Evolutionary conservation across 352 stramenopile species (phyloP), one percentile per base, ranked within the genome.

Genomic region (Phytophthora rubi): DNA sequence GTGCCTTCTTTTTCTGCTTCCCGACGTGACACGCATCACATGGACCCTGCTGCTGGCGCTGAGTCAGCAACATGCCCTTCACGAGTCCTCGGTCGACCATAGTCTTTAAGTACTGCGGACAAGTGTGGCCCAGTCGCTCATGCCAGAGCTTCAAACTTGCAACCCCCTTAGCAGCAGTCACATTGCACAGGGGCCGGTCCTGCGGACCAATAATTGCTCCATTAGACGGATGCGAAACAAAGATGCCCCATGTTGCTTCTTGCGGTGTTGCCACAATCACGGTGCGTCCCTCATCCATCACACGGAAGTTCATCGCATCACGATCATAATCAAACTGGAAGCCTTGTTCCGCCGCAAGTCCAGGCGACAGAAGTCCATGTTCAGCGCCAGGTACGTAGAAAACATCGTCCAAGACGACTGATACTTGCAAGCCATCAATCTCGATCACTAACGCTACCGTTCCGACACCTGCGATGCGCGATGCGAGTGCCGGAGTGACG

Each of bases 321-420:
- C 37, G 54, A 13, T 52, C 39, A 42, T 61, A 61, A 13, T 52
- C 54, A 42, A 61, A 61, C 0, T 39, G 10, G 15, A 61, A 37
- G 2, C 23, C 37, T 28, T 61, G 54, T 39, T 61, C 54, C 5
- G 37, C 37, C 7, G 53, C 53, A 26, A 26, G 23, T 26, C 23
- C 23, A 26, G 23, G 23, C 23, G 23, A 26, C 23, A 26, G 23
- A 26, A 13, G 53, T n/a, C 53, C 53, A 60, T 49, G 16, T 6
- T 33, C 35, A 23, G 53, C 53, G 3, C 53, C 53, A 21, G 53
- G 53, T 9, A 37, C 33, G 13, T 60, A 60, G n/a, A 62, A 53
- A 2, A 53, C 55, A n/a, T 62, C 55, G 23, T 62, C 21, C 39
- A 53, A n/a, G 21, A 7, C 23, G 2, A 62, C 16, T 4, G 3